Conservation (phyloP, 805 yeast genomes). For the Lipomyces oligophaga region DNA sequence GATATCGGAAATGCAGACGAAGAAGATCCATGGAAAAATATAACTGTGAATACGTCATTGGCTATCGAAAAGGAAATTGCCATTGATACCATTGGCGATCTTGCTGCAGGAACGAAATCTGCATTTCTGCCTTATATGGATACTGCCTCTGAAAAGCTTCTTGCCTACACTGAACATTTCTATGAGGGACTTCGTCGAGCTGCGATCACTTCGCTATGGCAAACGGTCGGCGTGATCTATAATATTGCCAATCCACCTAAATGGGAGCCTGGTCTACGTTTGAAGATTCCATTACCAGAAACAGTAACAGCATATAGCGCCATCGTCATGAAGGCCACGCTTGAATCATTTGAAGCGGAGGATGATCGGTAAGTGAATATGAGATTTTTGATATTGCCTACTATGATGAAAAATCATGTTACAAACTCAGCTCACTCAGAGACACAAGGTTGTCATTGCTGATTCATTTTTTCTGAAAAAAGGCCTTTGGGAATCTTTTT, state of each 20-base stretch:
- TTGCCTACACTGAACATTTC: slow-evolving; percentile 75
- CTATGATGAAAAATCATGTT: slow-evolving; percentile 25
- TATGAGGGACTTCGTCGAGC: slow-evolving; percentile 84
- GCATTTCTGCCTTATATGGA: slow-evolving; percentile 76
- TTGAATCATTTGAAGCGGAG: slow-evolving; percentile 67
- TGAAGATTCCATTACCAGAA: slow-evolving; percentile 47
- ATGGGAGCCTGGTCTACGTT: slow-evolving; percentile 40
- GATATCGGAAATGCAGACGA: slow-evolving; percentile 43
- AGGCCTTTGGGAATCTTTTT: too few relatives aligned
- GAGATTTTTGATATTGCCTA: background rate
- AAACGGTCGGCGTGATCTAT: slow-evolving; percentile 65
- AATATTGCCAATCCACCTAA: slow-evolving; percentile 29
- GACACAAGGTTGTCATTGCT: slow-evolving; percentile 30
- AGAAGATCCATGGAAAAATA: slow-evolving; percentile 63
- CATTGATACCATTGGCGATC: slow-evolving; percentile 81
- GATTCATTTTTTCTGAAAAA: slow-evolving; percentile 6
- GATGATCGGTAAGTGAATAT: slow-evolving; percentile 55
- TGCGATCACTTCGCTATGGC: slow-evolving; percentile 79
- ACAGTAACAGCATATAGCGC: slow-evolving; percentile 56
- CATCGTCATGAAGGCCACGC: slow-evolving; percentile 63
- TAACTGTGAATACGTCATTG: slow-evolving; percentile 89
- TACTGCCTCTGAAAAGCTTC: slow-evolving; percentile 55
- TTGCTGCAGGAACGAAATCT: slow-evolving; percentile 81
- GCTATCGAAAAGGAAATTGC: slow-evolving; percentile 95
- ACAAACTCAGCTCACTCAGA: slow-evolving; percentile 31